A percentile compares a stretch with the other conserved stretches of the same genome.
Evolutionary conservation across 2,329 filamentous ascomycete species (phyloP).

Genomic region (Cercospora sp.): DNA sequence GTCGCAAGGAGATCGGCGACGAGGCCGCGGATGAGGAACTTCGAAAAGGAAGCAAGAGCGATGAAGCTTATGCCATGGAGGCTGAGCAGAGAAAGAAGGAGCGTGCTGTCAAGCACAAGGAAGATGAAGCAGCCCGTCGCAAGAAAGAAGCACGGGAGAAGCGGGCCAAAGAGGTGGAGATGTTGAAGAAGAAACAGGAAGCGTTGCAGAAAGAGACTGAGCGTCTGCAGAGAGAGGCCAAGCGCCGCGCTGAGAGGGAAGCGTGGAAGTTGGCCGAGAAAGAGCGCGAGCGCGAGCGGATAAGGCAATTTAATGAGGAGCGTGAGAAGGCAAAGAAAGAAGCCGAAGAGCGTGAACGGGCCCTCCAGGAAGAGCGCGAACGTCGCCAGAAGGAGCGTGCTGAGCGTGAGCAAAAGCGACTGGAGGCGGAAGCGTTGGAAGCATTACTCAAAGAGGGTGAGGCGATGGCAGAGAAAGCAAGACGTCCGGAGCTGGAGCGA

Average conservation of each 20-base stretch:
- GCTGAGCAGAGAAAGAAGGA: constrained; percentile 61
- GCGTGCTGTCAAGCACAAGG: constrained; percentile 62
- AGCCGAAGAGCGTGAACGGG: constrained; percentile 55
- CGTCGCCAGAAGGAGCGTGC: constrained; percentile 42
- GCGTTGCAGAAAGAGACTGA: constrained; percentile 47
- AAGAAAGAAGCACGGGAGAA: constrained; percentile 63
- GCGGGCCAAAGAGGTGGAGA: constrained; percentile 53
- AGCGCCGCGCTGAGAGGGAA: constrained; percentile 51
- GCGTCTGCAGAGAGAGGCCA: constrained; percentile 49
- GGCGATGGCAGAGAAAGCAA: constrained; percentile 55
- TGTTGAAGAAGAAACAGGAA: constrained; percentile 52
- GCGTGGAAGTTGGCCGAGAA: constrained; percentile 48
- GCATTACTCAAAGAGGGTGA: constrained; percentile 57
- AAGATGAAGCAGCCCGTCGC: constrained; percentile 60
- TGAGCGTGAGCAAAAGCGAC: constrained; percentile 53
- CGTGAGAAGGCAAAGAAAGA: constrained; percentile 43
- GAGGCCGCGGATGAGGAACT: constrained; percentile 68
- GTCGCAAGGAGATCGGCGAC: constrained; percentile 67
- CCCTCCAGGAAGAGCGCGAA: constrained; percentile 51
- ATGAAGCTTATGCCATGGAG: constrained; percentile 71
- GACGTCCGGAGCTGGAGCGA: constrained; percentile 53
- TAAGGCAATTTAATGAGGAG: constrained; percentile 55
- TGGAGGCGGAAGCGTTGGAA: constrained; percentile 58
- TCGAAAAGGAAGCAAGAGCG: constrained; percentile 67
- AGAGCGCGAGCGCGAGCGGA: constrained; percentile 57